Base-by-base conservation (phyloP, 2,329 filamentous ascomycete species). In the Aspergillus aculeatinus region DNA sequence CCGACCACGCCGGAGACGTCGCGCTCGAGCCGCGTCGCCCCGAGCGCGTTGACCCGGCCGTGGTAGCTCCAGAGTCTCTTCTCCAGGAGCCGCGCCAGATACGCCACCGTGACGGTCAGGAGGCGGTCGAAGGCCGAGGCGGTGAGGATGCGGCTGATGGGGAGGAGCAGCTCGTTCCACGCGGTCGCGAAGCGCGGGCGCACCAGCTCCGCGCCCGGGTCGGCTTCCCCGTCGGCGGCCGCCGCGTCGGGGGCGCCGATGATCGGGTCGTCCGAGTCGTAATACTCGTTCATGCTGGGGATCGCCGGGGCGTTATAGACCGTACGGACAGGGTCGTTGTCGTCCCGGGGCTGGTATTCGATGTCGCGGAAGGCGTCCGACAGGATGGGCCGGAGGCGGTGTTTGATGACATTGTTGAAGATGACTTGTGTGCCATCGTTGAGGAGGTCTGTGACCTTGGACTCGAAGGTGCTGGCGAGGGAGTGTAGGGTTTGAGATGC, bases 301-400 rank as follows among this genome's bases (percentile, higher is more conserved):
- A 31, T 67, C 60, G 49, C 70, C 74, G 55, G 69, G 3, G 79
- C 77, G 10, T 79, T 73, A 25, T 77, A 82, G 27, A 82, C 78
- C 33, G 61, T 67, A 58, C 65, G 67, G 58, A 67, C 65, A 21
- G 70, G 62, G 35, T 73, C 67, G 11, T 63, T 61, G 48, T 87
- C 83, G 62, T 88, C 84, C 1, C 82, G 82, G 3, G 91, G 80
- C 9, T 86, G 83, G 77, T 99, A 99, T 76, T 97, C 92, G 23
- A 91, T 86, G 69, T 98, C 94, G 48, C 93, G 89, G 82, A 98
- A 98, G 0, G 92, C 88, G 60, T 99, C 94, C 19, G 87, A 85
- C 11, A 99, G 82, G 3, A 97, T 88, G 0, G 92, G 91, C 0
- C 93, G 88, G 14, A 99, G 82, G 11, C 93, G 90, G 2, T 88